Conservation (phyloP, 352 stramenopile genomes). For the Globisporangium lucens region DNA sequence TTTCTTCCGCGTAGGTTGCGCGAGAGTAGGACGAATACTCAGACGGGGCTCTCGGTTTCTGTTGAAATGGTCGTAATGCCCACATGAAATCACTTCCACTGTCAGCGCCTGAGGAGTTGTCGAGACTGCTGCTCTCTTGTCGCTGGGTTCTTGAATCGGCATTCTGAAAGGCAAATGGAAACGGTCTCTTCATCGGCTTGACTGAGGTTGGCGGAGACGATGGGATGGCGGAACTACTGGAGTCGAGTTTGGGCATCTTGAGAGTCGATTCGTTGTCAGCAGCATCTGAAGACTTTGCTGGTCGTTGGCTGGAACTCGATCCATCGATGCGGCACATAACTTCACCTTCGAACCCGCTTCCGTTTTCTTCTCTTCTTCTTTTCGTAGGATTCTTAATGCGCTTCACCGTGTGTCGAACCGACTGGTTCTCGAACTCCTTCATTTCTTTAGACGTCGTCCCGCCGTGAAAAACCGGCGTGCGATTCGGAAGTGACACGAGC, state of each 20-base stretch:
- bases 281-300: background rate
- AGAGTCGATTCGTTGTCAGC: background rate
- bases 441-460: constrained; percentile 24
- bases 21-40: constrained; percentile 21
- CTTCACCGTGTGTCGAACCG: constrained; percentile 37
- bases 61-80: constrained; percentile 13
- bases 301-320: constrained; percentile 15
- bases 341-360: constrained; percentile 69
- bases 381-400: constrained; percentile 54
- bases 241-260: background rate
- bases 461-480: constrained; percentile 5
- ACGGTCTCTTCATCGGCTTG: constrained; percentile 11
- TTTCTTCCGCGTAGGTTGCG: constrained; percentile 50
- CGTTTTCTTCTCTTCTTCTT: constrained; percentile 44
- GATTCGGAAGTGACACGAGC: constrained; percentile 26
- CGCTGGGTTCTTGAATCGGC: background rate
- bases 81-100: constrained; percentile 16
- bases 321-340: constrained; percentile 51
- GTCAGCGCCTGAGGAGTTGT: constrained; percentile 6
- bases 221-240: background rate
- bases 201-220: background rate
- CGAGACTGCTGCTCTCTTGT: background rate
- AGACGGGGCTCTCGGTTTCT: constrained; percentile 13
- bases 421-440: constrained; percentile 45
- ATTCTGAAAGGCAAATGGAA: constrained; percentile 10